Conservation (phyloP, 257 asterid genomes). For the Ligustrum vulgare region DNA sequence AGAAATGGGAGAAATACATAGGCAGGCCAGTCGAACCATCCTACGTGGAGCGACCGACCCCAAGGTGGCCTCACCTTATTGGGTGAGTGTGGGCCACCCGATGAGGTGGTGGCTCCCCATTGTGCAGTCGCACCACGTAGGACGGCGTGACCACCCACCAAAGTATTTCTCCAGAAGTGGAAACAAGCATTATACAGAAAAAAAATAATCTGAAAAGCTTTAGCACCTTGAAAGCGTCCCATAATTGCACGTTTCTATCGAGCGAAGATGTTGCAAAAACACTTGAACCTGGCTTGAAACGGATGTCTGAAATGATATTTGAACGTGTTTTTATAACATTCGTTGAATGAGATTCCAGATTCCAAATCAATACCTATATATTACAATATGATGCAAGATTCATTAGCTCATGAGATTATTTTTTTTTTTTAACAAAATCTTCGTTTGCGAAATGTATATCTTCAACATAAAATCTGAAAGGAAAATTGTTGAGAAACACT, state of each 20-base stretch:
- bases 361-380: slow-evolving; percentile 44
- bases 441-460: not conserved
- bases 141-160: too few relatives aligned
- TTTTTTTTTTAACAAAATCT: not conserved
- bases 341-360: slow-evolving; percentile 19
- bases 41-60: too few relatives aligned
- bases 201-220: not conserved
- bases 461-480: not conserved
- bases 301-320: slow-evolving; percentile 42
- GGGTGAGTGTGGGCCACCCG: too few relatives aligned
- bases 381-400: slow-evolving; percentile 11
- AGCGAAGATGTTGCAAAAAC: slow-evolving; percentile 52
- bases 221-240: slow-evolving; percentile 46
- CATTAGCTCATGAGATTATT: slow-evolving; percentile 1
- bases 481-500: slow-evolving; percentile 1
- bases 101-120: too few relatives aligned
- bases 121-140: too few relatives aligned
- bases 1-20: too few relatives aligned
- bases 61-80: too few relatives aligned
- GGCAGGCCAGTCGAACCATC: too few relatives aligned
- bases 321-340: slow-evolving; percentile 28
- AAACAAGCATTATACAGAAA: not conserved
- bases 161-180: too few relatives aligned
- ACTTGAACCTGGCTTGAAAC: slow-evolving; percentile 43
- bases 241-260: slow-evolving; percentile 44